phyloP scores from a whole-genome alignment of 371 early-diverging fungal genomes.

The Blastocladiella emersonii region DNA sequence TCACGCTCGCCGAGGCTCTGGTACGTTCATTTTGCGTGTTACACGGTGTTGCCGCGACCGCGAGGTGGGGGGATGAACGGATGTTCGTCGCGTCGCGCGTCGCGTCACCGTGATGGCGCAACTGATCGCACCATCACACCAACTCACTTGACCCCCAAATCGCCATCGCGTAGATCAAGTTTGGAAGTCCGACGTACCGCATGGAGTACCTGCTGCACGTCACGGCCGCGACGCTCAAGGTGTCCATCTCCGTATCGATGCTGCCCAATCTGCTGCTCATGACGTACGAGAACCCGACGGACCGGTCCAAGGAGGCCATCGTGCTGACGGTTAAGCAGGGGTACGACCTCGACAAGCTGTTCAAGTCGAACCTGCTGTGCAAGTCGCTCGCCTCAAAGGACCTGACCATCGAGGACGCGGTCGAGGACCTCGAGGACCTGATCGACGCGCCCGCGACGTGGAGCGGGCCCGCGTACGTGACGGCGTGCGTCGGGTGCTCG shows the following conservation, averaged over 20 bases:
- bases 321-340: neutral
- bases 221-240: neutral
- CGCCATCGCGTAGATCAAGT: neutral
- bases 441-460: constrained; percentile 1
- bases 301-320: neutral
- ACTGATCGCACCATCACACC: neutral
- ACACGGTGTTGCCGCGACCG: too few relatives aligned
- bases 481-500: neutral
- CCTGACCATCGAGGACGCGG: neutral
- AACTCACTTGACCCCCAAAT: neutral
- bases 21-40: neutral
- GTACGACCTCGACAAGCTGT: constrained; percentile 3
- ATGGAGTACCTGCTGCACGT: neutral
- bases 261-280: constrained; percentile 3
- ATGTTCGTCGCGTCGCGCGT: neutral
- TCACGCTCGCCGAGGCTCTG: neutral
- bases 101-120: too few relatives aligned
- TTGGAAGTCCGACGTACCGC: neutral
- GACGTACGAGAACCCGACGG: neutral
- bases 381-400: neutral
- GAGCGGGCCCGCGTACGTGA: neutral
- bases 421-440: neutral
- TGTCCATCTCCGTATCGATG: neutral
- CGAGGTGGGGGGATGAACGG: too few relatives aligned
- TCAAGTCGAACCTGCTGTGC: neutral